Conservation (phyloP, 805 yeast species). For the Ogataea nakhonphanomensis region DNA sequence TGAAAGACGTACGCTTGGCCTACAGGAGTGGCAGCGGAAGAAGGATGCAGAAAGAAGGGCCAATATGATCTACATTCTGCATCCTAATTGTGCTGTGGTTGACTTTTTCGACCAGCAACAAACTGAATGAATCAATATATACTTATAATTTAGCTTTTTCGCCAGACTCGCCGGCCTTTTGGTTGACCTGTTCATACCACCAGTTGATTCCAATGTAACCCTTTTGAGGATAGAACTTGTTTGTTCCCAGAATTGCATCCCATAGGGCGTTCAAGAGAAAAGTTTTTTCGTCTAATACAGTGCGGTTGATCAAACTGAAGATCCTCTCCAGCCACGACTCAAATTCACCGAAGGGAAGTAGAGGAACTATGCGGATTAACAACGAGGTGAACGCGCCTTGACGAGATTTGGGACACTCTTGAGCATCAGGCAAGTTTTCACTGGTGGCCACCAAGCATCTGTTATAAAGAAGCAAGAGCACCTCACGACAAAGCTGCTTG, state of each 20-base stretch:
- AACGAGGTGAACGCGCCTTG: constrained; percentile 48
- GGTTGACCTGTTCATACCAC: constrained; percentile 52
- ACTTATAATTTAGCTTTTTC: constrained; percentile 14
- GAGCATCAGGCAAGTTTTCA: constrained; percentile 12
- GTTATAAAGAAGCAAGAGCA: constrained; percentile 41
- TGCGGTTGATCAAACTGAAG: constrained; percentile 34
- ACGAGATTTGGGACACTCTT: constrained; percentile 23
- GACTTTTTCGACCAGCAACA: constrained; percentile 51
- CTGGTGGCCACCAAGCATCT: constrained; percentile 32
- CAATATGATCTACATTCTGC: constrained; percentile 49
- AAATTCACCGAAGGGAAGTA: constrained; percentile 42
- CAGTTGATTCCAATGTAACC: constrained; percentile 53
- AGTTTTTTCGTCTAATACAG: constrained; percentile 32
- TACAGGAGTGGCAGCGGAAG: constrained; percentile 24
- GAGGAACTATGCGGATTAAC: constrained; percentile 51
- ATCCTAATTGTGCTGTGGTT: constrained; percentile 80
- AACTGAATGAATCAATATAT: constrained; percentile 2
- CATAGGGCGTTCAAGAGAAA: constrained; percentile 44
- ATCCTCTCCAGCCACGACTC: constrained; percentile 46
- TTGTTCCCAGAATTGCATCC: constrained; percentile 46
- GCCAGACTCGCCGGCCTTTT: constrained; percentile 1
- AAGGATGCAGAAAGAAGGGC: constrained; percentile 24
- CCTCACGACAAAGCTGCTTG: constrained; percentile 29
- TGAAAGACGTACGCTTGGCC: constrained; percentile 25
- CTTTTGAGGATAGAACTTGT: constrained; percentile 54